Base-by-base conservation (phyloP, 1,139 yeast species). In the Suhomyces taliae region DNA sequence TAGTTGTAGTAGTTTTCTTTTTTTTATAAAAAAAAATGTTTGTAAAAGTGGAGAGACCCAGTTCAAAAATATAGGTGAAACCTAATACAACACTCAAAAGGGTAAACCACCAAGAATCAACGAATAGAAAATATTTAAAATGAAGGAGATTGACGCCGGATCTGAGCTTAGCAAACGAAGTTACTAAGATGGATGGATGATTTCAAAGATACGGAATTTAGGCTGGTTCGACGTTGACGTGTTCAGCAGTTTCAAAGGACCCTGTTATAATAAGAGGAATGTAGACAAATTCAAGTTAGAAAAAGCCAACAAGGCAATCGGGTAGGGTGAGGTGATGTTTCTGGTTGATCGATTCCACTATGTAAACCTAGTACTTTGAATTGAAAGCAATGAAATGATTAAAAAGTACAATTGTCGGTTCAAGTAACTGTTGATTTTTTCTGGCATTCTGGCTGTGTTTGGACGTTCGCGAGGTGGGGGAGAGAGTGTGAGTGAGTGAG, bases 401-500 rank as follows among this genome's bases (percentile, higher is more conserved):
- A 19, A 15, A 40, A 15, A 19, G 37, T 36, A 36, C 37, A 34
- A 36, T 32, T 31, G 42, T 39, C 24, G 40, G 43, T 36, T 35
- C 36, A 24, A 35, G 27, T 29, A 7, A 34, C 37, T 39, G 46
- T 44, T 44, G 46, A 39, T 44, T 44, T 43, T 44, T 44, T 44
- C 32, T 29, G 32, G 32, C 32, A 29, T 19, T 19, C 46, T 44
- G 46, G 43, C 43, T 11, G 46, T 44, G 46, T 44, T 44, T 44
- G 32, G 32, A 29, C 32, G 32, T 44, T 39, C 46, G 46, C 19
- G 36, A 34, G 36, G 19, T 34, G 19, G 19, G 36, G 36, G 11
- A 4, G n/a, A 4, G 34, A 32, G 12, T n/a, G 12, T 4, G 24
- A 19, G 24, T 19, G 24, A 19, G 24, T 19, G 24, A 19, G 24